phyloP scores from a whole-genome alignment of 768 basidiomycete genomes.

The Termitomyces bulborhizus region DNA sequence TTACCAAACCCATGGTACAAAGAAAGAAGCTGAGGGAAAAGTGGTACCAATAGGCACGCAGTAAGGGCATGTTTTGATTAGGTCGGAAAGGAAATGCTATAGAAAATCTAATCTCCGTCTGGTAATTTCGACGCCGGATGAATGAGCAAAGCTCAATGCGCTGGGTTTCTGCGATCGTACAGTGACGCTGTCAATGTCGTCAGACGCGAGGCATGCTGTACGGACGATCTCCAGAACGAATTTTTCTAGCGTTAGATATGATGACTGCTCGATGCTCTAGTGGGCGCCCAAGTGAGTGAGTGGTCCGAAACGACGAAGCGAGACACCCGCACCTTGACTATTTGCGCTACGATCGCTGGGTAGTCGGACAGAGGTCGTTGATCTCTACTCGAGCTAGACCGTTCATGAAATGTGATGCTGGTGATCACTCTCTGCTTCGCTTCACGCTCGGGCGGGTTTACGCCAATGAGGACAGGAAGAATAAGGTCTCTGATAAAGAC shows the following conservation, averaged over 20 bases:
- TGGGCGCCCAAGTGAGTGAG: background rate
- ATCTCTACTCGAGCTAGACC: conserved; percentile 2
- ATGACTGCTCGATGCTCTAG: conserved; percentile 43
- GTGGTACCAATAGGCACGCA: conserved; percentile 52
- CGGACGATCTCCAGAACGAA: conserved; percentile 43
- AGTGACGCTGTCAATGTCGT: conserved; percentile 32
- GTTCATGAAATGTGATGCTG: conserved; percentile 41
- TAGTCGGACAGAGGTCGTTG: conserved; percentile 30
- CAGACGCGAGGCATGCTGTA: conserved; percentile 27
- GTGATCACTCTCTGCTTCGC: conserved; percentile 59
- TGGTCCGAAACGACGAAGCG: background rate
- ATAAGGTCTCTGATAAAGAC: conserved; percentile 40
- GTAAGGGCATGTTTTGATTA: background rate
- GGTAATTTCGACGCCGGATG: conserved; percentile 58
- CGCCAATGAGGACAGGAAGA: conserved; percentile 57
- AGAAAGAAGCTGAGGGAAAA: conserved; percentile 59
- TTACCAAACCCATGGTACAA: conserved; percentile 77
- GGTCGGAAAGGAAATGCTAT: background rate
- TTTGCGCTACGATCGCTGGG: conserved; percentile 23
- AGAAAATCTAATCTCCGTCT: conserved; percentile 26
- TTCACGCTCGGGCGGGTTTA: conserved; percentile 63
- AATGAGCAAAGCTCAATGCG: conserved; percentile 62
- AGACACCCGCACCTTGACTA: conserved; percentile 25
- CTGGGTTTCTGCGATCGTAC: conserved; percentile 64
- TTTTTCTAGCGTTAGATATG: conserved; percentile 58